These are phyloP conservation scores for Arachnopeziza araneosa DNA, from an alignment of 2,329 filamentous ascomycete species.

Conservation along the genomic window DNA sequence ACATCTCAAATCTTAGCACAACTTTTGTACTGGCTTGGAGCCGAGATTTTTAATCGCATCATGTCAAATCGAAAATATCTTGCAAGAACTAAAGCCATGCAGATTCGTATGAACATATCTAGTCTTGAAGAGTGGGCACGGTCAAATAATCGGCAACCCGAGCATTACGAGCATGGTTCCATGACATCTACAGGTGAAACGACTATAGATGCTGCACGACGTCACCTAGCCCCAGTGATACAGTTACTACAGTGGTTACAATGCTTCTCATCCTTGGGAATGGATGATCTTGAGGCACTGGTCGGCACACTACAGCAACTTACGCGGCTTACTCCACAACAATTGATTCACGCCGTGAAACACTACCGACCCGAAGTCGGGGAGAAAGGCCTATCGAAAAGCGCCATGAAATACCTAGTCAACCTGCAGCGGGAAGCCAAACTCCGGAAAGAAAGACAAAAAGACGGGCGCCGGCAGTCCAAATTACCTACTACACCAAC, in stretches of 20 bases:
- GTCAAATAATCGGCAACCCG: slow-evolving; percentile 85
- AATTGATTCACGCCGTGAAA: slow-evolving; percentile 85
- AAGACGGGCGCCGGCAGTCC: slow-evolving; percentile 40
- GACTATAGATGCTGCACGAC: slow-evolving; percentile 75
- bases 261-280: slow-evolving; percentile 86
- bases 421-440: slow-evolving; percentile 72
- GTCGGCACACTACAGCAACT: slow-evolving; percentile 86
- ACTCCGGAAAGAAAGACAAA: slow-evolving; percentile 48
- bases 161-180: slow-evolving; percentile 91
- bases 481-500: slow-evolving; percentile 33
- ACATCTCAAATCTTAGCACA: slow-evolving; percentile 87
- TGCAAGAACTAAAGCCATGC: slow-evolving; percentile 96
- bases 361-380: slow-evolving; percentile 94
- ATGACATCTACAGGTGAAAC: slow-evolving; percentile 80
- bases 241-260: slow-evolving; percentile 96
- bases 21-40: slow-evolving; percentile 90
- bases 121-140: slow-evolving; percentile 94
- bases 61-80: slow-evolving; percentile 95
- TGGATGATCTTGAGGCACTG: slow-evolving; percentile 81
- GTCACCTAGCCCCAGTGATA: slow-evolving; percentile 83
- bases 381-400: slow-evolving; percentile 85
- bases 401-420: slow-evolving; percentile 78
- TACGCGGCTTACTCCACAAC: slow-evolving; percentile 75
- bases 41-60: slow-evolving; percentile 94
- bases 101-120: slow-evolving; percentile 98